Conservation (phyloP, 2,329 filamentous ascomycete genomes). For the Aspergillus novofumigatus region DNA sequence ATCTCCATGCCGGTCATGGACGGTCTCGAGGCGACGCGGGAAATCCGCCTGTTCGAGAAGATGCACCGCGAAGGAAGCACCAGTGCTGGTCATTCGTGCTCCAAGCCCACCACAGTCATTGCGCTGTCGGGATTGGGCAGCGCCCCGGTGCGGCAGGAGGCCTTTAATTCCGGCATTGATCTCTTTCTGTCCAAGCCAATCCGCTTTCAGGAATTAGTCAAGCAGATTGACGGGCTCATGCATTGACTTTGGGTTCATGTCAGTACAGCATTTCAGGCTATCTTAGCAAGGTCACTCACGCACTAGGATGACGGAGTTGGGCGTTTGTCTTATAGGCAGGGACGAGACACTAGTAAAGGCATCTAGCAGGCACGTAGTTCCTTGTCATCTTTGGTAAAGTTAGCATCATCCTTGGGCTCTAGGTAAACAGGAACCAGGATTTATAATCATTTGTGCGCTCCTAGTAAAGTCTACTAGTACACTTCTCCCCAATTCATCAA, state of each 20-base stretch:
- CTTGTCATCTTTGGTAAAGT: background rate
- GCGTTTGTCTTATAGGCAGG: background rate
- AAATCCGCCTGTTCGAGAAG: constrained; percentile 26
- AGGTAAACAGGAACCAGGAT: too few relatives aligned
- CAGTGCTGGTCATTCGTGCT: background rate
- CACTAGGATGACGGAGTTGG: background rate
- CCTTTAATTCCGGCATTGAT: constrained; percentile 28
- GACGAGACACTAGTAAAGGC: too few relatives aligned
- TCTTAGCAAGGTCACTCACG: background rate
- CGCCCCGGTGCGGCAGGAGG: constrained; percentile 27
- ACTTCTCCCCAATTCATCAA: too few relatives aligned
- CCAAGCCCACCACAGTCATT: constrained; percentile 17
- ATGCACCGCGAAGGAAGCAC: constrained; percentile 4
- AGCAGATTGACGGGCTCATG: background rate
- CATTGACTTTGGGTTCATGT: background rate
- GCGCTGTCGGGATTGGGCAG: constrained; percentile 31
- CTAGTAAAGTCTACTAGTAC: too few relatives aligned
- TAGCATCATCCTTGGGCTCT: background rate
- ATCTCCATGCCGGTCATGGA: constrained; percentile 38
- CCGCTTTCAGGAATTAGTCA: background rate
- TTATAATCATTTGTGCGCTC: too few relatives aligned
- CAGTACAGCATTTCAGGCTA: background rate
- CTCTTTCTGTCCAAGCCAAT: constrained; percentile 33
- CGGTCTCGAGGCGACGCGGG: constrained; percentile 27
- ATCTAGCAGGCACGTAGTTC: background rate